Conservation (phyloP, 2,329 filamentous ascomycete species). For the Xylaria hypoxylon region DNA sequence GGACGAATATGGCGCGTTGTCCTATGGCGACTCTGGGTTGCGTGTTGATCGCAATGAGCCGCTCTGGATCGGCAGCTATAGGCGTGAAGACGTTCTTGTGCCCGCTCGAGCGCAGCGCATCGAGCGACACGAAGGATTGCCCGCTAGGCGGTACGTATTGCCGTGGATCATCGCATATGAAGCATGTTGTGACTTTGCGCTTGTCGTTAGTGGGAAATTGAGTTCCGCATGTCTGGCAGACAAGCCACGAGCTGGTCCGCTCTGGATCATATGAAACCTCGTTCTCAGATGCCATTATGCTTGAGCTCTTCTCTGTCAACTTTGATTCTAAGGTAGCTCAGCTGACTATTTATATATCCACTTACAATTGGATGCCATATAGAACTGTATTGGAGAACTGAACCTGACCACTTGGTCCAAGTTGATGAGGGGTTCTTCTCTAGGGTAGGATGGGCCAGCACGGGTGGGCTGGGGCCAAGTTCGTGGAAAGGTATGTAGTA, state of each 20-base stretch:
- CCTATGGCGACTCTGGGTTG: constrained; percentile 77
- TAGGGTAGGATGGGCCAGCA: constrained; percentile 8
- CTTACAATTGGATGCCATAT: neutral
- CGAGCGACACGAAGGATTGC: constrained; percentile 74
- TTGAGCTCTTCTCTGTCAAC: neutral
- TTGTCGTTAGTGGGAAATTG: constrained; percentile 70
- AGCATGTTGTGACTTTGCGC: constrained; percentile 65
- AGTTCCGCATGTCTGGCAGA: constrained; percentile 77
- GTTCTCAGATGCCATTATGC: constrained; percentile 25
- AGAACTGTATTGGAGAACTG: neutral
- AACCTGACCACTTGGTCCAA: neutral
- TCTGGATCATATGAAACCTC: constrained; percentile 41
- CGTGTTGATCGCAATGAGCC: constrained; percentile 61
- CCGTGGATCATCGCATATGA: constrained; percentile 79
- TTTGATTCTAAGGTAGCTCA: neutral
- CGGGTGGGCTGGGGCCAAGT: neutral
- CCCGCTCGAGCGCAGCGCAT: constrained; percentile 53
- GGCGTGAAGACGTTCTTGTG: constrained; percentile 67
- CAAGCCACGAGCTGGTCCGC: constrained; percentile 54
- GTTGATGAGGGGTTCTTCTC: constrained; percentile 8
- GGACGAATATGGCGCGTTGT: constrained; percentile 77
- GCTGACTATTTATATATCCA: neutral
- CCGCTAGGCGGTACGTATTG: constrained; percentile 75
- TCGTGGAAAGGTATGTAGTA: neutral
- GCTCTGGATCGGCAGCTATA: constrained; percentile 47